Evolutionary conservation across 1,284 basidiomycete genomes (phyloP).

Genomic region (Sanghuangporus baumii): DNA sequence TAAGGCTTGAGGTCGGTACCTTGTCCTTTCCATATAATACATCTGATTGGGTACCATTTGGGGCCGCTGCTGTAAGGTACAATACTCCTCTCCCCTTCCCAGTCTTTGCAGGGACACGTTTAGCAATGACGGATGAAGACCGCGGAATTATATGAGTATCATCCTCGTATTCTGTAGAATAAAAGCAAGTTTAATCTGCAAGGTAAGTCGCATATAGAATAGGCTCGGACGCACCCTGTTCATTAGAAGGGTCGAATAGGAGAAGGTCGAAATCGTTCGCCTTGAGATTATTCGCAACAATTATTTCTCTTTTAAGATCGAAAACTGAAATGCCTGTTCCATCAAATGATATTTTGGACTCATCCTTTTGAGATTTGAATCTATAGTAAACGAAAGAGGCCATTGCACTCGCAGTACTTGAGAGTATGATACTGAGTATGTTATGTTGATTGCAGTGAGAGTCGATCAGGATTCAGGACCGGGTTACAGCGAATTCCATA

Average conservation of each 20-base stretch:
- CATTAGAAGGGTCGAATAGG: constrained; percentile 78
- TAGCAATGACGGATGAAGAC: constrained; percentile 90
- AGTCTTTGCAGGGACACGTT: constrained; percentile 79
- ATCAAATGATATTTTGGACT: constrained; percentile 94
- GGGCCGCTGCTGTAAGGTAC: constrained; percentile 66
- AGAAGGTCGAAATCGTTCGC: constrained; percentile 96
- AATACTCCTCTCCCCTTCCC: constrained; percentile 92
- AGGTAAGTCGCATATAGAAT: background rate
- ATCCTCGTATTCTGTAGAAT: constrained; percentile 78
- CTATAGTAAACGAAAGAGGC: constrained; percentile 96
- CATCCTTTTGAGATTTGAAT: constrained; percentile 93
- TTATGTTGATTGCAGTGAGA: background rate
- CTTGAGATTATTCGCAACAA: constrained; percentile 94
- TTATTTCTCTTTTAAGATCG: constrained; percentile 98
- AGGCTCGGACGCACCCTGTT: constrained; percentile 63
- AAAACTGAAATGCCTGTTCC: constrained; percentile 98
- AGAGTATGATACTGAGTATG: background rate
- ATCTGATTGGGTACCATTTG: constrained; percentile 30
- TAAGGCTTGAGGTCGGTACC: constrained; percentile 22
- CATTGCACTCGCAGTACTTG: constrained; percentile 40
- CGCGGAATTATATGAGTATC: constrained; percentile 90
- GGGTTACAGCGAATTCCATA: too few relatives aligned
- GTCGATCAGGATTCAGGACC: too few relatives aligned
- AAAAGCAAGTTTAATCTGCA: background rate
- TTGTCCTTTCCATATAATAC: constrained; percentile 18